These are phyloP conservation scores for Dioszegia aurantiaca DNA, from an alignment of 768 basidiomycete genomes.

Conservation along the genomic window DNA sequence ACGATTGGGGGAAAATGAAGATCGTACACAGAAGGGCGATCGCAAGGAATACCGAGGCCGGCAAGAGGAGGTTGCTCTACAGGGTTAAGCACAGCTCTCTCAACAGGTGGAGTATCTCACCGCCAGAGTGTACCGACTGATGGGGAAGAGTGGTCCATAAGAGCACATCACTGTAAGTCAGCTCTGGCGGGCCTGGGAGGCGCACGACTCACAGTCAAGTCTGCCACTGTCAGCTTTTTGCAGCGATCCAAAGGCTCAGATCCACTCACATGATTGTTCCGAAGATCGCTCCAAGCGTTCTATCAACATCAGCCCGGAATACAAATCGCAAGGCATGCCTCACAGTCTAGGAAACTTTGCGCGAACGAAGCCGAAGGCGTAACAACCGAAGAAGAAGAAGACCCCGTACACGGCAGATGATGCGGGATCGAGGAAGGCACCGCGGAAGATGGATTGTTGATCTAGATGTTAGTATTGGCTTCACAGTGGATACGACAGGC, in stretches of 20 bases:
- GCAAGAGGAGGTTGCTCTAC: conserved; percentile 53
- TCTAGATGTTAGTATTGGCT: conserved; percentile 41
- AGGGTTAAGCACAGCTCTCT: neutral
- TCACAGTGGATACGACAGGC: conserved; percentile 40
- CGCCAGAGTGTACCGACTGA: conserved; percentile 55
- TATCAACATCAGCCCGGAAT: neutral
- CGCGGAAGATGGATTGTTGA: conserved; percentile 56
- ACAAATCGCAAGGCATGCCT: conserved; percentile 7
- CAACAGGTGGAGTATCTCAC: conserved; percentile 21
- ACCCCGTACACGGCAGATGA: conserved; percentile 57
- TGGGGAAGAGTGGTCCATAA: conserved; percentile 59
- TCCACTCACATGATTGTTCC: conserved; percentile 6
- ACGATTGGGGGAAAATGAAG: conserved; percentile 60
- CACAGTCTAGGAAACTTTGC: conserved; percentile 57
- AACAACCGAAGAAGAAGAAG: conserved; percentile 58
- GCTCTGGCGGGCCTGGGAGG: neutral
- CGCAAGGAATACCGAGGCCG: conserved; percentile 57
- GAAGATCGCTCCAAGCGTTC: conserved; percentile 5
- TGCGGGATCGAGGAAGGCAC: conserved; percentile 58
- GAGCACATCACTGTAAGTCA: conserved; percentile 42
- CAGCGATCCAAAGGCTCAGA: neutral
- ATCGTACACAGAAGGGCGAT: conserved; percentile 57
- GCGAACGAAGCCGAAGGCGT: conserved; percentile 56
- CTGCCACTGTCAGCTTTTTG: neutral
- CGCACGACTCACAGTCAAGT: neutral